These are phyloP conservation scores for Vigna mungo DNA, from an alignment of 306 rosid species.

Conservation along the genomic window DNA sequence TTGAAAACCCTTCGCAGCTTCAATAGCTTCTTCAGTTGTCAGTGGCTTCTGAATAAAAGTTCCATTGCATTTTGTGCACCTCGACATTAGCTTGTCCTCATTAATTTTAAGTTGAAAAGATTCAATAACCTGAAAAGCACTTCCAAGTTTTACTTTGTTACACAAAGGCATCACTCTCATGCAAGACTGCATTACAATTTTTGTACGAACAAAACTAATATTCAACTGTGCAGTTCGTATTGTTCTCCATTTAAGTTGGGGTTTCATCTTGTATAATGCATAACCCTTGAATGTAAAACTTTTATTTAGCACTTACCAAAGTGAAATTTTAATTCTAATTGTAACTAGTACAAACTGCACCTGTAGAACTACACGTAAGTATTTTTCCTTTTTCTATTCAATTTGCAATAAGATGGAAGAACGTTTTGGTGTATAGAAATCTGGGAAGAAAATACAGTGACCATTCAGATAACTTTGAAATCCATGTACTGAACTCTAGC, in stretches of 20 bases:
- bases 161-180: slow-evolving; percentile 29
- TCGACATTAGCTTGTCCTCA: slow-evolving; percentile 82
- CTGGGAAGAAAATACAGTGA: slow-evolving; percentile 20
- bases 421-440: background rate
- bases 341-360: no score
- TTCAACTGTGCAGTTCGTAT: no score
- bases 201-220: no score
- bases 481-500: slow-evolving; percentile 7
- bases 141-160: slow-evolving; percentile 35
- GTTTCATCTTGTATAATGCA: no score
- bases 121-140: slow-evolving; percentile 75
- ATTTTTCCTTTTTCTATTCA: background rate
- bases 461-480: background rate
- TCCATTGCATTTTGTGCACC: slow-evolving; percentile 97
- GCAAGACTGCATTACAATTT: slow-evolving; percentile 2
- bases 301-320: no score
- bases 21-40: slow-evolving; percentile 81
- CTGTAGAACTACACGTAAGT: no score
- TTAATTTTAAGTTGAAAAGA: slow-evolving; percentile 73
- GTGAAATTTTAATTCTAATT: no score
- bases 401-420: background rate
- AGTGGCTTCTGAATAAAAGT: slow-evolving; percentile 87
- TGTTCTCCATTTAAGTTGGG: no score
- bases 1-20: slow-evolving; percentile 92
- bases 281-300: no score